These are phyloP conservation scores for Stachybotrys chlorohalonatus DNA, from an alignment of 2,329 filamentous ascomycete genomes.

Conservation along the genomic window DNA sequence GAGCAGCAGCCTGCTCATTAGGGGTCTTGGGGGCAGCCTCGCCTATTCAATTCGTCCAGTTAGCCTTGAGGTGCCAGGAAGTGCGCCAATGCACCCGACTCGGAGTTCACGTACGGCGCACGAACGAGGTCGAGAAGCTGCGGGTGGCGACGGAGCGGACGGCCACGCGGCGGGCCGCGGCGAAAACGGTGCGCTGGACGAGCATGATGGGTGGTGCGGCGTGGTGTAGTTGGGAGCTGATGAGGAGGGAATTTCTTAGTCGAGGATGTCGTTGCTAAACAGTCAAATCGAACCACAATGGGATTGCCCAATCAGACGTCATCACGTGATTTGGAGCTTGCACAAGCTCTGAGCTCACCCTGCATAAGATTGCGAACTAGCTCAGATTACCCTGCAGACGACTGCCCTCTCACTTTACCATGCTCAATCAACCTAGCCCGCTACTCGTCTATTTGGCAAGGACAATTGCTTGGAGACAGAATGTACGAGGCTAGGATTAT, in stretches of 20 bases:
- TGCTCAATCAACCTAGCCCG: no score
- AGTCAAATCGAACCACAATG: background rate
- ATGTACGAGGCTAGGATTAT: no score
- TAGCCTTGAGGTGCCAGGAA: constrained; percentile 11
- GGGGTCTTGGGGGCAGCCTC: constrained; percentile 26
- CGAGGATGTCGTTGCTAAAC: background rate
- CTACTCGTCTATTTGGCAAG: no score
- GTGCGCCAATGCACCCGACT: constrained; percentile 8
- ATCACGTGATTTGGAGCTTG: background rate
- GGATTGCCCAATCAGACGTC: background rate
- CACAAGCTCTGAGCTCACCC: background rate
- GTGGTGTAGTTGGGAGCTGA: constrained; percentile 11
- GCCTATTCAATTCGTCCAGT: constrained; percentile 13
- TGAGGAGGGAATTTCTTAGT: background rate
- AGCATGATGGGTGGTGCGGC: constrained; percentile 41
- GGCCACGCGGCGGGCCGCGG: constrained; percentile 50
- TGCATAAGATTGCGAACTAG: background rate
- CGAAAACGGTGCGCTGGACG: constrained; percentile 52
- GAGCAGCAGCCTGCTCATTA: constrained; percentile 26
- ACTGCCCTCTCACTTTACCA: no score
- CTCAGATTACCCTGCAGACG: background rate
- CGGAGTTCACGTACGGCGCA: constrained; percentile 42
- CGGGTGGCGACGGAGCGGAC: constrained; percentile 45
- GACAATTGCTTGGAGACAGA: no score
- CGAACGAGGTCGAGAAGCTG: constrained; percentile 50